phyloP scores from a whole-genome alignment of 2,329 filamentous ascomycete species.

The Aspergillus novoparasiticus region DNA sequence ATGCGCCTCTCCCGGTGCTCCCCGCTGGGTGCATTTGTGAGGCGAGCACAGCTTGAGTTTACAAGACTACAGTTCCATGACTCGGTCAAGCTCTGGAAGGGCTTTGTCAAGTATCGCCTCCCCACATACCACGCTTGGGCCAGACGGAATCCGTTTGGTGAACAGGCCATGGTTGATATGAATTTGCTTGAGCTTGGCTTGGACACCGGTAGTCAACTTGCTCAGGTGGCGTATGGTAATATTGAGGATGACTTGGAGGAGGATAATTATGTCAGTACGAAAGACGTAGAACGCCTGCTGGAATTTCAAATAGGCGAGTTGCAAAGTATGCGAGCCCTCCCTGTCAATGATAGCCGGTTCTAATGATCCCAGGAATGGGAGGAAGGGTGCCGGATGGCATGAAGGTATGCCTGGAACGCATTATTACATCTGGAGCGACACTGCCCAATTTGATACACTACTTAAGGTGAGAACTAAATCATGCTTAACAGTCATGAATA shows the following conservation, averaged over 20 bases:
- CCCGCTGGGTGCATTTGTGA: conserved; percentile 78
- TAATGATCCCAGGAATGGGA: conserved; percentile 64
- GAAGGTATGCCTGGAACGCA: conserved; percentile 67
- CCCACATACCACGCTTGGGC: conserved; percentile 68
- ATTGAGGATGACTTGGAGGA: conserved; percentile 46
- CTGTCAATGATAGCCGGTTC: neutral
- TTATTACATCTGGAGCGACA: conserved; percentile 68
- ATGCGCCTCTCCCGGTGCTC: conserved; percentile 72
- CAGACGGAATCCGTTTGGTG: conserved; percentile 52
- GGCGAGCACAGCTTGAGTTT: conserved; percentile 77
- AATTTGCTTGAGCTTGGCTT: conserved; percentile 63
- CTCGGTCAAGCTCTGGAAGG: conserved; percentile 75
- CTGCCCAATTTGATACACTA: conserved; percentile 76
- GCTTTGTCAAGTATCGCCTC: conserved; percentile 78
- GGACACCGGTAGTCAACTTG: conserved; percentile 53
- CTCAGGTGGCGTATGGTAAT: conserved; percentile 54
- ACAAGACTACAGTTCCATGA: conserved; percentile 78
- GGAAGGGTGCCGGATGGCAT: conserved; percentile 75
- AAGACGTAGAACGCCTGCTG: conserved; percentile 78
- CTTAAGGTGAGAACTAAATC: conserved; percentile 57
- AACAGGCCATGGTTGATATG: conserved; percentile 59
- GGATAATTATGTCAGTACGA: conserved; percentile 63
- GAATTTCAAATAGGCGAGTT: conserved; percentile 88
- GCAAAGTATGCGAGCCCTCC: conserved; percentile 62
- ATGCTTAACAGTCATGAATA: neutral